Base-by-base conservation (phyloP, 768 basidiomycete genomes). In the Auriscalpium vulgare region DNA sequence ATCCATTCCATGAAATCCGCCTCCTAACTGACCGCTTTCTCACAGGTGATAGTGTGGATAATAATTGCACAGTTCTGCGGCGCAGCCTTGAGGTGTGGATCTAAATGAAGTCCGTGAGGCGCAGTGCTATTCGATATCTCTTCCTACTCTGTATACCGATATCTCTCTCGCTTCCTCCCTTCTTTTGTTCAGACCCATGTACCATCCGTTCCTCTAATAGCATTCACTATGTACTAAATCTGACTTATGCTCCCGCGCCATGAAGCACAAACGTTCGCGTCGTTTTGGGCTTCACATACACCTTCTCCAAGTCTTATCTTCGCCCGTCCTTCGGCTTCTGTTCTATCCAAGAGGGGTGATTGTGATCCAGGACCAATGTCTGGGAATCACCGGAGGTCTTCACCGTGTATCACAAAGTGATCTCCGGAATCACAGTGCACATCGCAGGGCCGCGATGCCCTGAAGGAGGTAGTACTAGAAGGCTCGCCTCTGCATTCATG, bases 61-160 rank as follows among this genome's bases (percentile, higher is more conserved):
- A 72, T 97, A 58, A 72, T 85, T 17, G 94, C 95, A 1, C 87
- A 94, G 70, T 88, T 94, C 70, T 97, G 95, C 66, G 95, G 95
- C 13, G 82, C 85, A 1, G 82, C 80, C 46, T 70, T 97, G 66
- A 87, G 82, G 51, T 92, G 90, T 58, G 73, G 75, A 14, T 59
- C 67, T 8, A 67, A 72, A 59, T 64, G 47, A 54, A 59, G 37
- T 37, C 50, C 37, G 50, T 51, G 50, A 19, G 50, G 50, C 13
- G 50, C 29, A 10, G 21, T n/a, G 44, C n/a, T 21, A 23, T 35
- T 4, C 1, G 48, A 34, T 16, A 9, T n/a, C 48, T 10, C 29
- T 23, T 10, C 21, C 48, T n/a, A 36, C 48, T 51, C 6, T 44
- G 43, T 44, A 16, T 14, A 19, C 43, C 19, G 43, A 16, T 19